Conservation (phyloP, 2,329 filamentous ascomycete genomes). For the Neodidymelliopsis sp. region DNA sequence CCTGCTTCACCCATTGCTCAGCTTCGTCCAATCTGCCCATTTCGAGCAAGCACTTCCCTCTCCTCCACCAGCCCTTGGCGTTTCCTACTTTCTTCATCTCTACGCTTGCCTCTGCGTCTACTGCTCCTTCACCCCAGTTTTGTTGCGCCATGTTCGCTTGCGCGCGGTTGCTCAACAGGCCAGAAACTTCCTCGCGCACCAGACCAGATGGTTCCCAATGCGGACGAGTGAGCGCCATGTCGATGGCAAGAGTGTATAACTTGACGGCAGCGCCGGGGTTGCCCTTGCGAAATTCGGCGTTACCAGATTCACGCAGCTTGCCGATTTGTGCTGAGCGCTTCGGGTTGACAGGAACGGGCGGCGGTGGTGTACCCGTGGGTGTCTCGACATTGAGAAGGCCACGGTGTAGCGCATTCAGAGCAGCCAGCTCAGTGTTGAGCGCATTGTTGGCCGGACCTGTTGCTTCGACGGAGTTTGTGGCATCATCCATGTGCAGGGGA, state of each 20-base stretch:
- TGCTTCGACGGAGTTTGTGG: constrained; percentile 74
- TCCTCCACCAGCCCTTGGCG: constrained; percentile 92
- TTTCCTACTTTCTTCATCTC: constrained; percentile 88
- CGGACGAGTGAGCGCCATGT: constrained; percentile 85
- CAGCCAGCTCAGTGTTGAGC: constrained; percentile 61
- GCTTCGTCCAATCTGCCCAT: constrained; percentile 90
- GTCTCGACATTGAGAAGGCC: constrained; percentile 70
- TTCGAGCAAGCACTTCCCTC: constrained; percentile 84
- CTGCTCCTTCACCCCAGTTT: constrained; percentile 83
- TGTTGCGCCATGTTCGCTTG: constrained; percentile 87
- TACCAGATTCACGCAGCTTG: constrained; percentile 90
- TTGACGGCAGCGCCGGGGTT: constrained; percentile 77
- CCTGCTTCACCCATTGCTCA: constrained; percentile 76
- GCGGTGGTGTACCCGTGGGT: constrained; percentile 74
- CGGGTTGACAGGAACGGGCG: constrained; percentile 89
- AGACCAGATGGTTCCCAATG: constrained; percentile 87
- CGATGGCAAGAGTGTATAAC: constrained; percentile 83
- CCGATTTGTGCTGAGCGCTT: constrained; percentile 87
- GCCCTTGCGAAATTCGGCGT: constrained; percentile 80
- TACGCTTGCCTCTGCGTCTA: constrained; percentile 87
- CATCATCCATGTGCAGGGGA: constrained; percentile 81
- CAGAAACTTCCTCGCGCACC: constrained; percentile 82
- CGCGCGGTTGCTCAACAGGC: constrained; percentile 83
- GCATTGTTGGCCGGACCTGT: constrained; percentile 49
- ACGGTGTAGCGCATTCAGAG: constrained; percentile 82